A percentile compares a stretch with the other conserved stretches of the same genome.
phyloP scores from a whole-genome alignment of 2,329 filamentous ascomycete species.

The Cadophora malorum region DNA sequence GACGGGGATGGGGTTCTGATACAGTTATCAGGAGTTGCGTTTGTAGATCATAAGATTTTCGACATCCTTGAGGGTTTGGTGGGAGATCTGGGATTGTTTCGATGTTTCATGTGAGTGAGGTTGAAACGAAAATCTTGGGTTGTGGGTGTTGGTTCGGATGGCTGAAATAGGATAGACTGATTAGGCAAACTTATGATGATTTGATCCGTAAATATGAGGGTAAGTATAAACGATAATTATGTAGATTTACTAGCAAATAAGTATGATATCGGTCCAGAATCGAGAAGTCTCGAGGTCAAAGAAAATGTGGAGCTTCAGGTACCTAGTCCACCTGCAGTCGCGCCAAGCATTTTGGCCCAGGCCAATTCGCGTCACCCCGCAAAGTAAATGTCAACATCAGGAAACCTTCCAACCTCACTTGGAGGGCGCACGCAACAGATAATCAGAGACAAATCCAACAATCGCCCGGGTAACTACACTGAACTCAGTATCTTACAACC shows the following conservation, averaged over 20 bases:
- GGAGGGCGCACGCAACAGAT: not conserved
- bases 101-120: constrained; percentile 9
- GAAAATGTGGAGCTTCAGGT: not conserved
- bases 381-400: constrained; percentile 30
- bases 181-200: not conserved
- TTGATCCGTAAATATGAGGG: not conserved
- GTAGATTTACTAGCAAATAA: not conserved
- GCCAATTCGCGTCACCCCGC: constrained; percentile 22
- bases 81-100: constrained; percentile 1
- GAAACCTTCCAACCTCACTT: constrained; percentile 3
- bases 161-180: not conserved
- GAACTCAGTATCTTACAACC: not conserved
- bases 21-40: not conserved
- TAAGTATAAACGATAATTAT: not conserved
- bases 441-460: not conserved
- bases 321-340: not conserved
- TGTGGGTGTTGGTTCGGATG: not conserved
- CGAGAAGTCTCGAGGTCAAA: not conserved
- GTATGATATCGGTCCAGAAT: not conserved
- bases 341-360: constrained; percentile 9
- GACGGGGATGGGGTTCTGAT: not conserved
- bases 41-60: constrained; percentile 16
- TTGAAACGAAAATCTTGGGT: constrained; percentile 12
- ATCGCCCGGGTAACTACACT: not conserved
- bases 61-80: constrained; percentile 1